Evolutionary conservation across 2,329 filamentous ascomycete genomes (phyloP).

Genomic region (Fusarium liriodendri): DNA sequence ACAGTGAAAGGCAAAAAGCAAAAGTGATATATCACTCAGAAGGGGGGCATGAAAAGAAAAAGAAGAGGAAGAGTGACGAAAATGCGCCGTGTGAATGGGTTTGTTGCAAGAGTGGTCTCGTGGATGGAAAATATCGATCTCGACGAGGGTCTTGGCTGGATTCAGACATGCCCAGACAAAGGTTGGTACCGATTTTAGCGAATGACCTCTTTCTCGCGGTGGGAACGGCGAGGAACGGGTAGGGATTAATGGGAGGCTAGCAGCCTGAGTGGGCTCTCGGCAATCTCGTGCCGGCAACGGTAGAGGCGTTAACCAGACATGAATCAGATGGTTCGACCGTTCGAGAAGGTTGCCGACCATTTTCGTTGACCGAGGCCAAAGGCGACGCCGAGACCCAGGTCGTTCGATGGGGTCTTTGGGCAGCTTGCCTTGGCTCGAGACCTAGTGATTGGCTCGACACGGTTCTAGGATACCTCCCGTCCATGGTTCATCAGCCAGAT

Average conservation of each 20-base stretch:
- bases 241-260: constrained; percentile 4
- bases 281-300: constrained; percentile 35
- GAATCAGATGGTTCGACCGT: constrained; percentile 28
- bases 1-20: not conserved
- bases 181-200: constrained; percentile 26
- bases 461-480: not conserved
- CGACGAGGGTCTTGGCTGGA: constrained; percentile 27
- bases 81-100: constrained; percentile 24
- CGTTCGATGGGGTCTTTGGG: constrained; percentile 3
- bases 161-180: constrained; percentile 30
- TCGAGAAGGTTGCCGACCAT: constrained; percentile 21
- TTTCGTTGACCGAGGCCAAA: constrained; percentile 37
- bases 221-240: constrained; percentile 8
- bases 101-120: constrained; percentile 22
- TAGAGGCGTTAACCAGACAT: constrained; percentile 17
- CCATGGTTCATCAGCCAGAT: constrained; percentile 9
- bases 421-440: not conserved
- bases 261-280: constrained; percentile 29
- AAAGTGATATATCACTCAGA: not conserved
- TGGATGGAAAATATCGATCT: constrained; percentile 29
- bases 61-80: constrained; percentile 19
- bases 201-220: constrained; percentile 13
- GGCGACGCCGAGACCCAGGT: constrained; percentile 20
- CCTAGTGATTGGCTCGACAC: constrained; percentile 25
- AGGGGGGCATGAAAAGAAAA: not conserved